A percentile compares a stretch with the other conserved stretches of the same genome.
phyloP scores from a whole-genome alignment of 257 asterid genomes.

The Eustoma russellianum region DNA sequence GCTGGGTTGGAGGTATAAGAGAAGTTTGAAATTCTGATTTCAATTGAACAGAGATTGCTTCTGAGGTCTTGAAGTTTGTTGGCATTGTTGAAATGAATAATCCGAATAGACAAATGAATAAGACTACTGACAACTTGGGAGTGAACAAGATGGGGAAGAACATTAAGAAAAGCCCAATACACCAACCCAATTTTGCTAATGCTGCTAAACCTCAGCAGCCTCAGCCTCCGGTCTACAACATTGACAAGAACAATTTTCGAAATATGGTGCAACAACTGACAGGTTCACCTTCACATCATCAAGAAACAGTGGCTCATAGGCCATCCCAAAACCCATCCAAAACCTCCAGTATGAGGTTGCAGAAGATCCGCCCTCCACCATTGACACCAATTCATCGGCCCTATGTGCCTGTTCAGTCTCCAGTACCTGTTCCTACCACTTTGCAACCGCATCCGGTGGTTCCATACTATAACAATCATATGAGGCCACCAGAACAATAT shows the following conservation, averaged over 20 bases:
- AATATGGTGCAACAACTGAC: constrained; percentile 79
- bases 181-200: constrained; percentile 57
- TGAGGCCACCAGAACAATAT: constrained; percentile 47
- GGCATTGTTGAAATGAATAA: constrained; percentile 38
- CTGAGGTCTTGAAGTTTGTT: not conserved
- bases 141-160: constrained; percentile 77
- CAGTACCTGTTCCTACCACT: constrained; percentile 25
- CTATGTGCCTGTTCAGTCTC: constrained; percentile 47
- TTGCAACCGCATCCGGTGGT: constrained; percentile 23
- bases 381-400: constrained; percentile 59
- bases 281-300: constrained; percentile 58
- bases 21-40: not conserved
- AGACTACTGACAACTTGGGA: constrained; percentile 60
- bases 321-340: constrained; percentile 61
- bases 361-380: constrained; percentile 82
- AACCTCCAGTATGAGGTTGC: constrained; percentile 65
- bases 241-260: constrained; percentile 86
- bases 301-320: constrained; percentile 40
- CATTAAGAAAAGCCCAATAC: constrained; percentile 79
- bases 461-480: constrained; percentile 40
- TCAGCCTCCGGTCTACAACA: constrained; percentile 86
- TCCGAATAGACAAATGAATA: constrained; percentile 41
- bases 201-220: constrained; percentile 60
- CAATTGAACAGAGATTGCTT: not conserved
- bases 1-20: not conserved